Evolutionary conservation across 352 stramenopile genomes (phyloP).

Genomic region (Globisporangium radiosum): DNA sequence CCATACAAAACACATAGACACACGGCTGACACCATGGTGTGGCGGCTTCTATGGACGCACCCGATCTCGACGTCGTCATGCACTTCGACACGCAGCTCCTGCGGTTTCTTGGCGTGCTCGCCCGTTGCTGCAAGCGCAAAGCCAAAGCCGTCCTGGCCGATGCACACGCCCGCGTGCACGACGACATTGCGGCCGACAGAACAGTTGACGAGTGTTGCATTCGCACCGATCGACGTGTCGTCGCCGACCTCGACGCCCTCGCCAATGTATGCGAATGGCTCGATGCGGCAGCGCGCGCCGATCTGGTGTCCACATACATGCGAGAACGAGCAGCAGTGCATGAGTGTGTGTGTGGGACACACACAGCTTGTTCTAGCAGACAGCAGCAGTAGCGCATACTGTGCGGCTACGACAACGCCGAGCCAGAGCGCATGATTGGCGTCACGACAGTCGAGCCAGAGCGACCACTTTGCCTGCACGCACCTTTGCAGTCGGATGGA

Average conservation of each 20-base stretch:
- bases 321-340: neutral
- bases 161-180: slow-evolving; percentile 59
- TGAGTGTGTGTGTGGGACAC: no score
- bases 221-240: slow-evolving; percentile 35
- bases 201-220: slow-evolving; percentile 67
- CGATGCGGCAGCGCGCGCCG: slow-evolving; percentile 47
- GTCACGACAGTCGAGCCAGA: no score
- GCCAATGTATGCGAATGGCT: slow-evolving; percentile 44
- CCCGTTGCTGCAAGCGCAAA: slow-evolving; percentile 56
- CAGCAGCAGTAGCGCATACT: no score
- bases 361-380: no score
- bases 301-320: slow-evolving; percentile 25
- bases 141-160: slow-evolving; percentile 82
- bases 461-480: no score
- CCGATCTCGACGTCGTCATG: slow-evolving; percentile 82
- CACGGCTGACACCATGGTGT: no score
- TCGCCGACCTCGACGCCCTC: slow-evolving; percentile 54
- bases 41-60: slow-evolving; percentile 16
- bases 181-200: slow-evolving; percentile 54
- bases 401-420: no score
- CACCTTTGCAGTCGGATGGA: slow-evolving; percentile 44
- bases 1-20: neutral
- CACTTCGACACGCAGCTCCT: slow-evolving; percentile 71
- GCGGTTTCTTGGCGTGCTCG: slow-evolving; percentile 74
- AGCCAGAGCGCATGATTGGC: no score